Evolutionary conservation across 495 filamentous ascomycete genomes (phyloP).

Genomic region (Trypethelium eluteriae): DNA sequence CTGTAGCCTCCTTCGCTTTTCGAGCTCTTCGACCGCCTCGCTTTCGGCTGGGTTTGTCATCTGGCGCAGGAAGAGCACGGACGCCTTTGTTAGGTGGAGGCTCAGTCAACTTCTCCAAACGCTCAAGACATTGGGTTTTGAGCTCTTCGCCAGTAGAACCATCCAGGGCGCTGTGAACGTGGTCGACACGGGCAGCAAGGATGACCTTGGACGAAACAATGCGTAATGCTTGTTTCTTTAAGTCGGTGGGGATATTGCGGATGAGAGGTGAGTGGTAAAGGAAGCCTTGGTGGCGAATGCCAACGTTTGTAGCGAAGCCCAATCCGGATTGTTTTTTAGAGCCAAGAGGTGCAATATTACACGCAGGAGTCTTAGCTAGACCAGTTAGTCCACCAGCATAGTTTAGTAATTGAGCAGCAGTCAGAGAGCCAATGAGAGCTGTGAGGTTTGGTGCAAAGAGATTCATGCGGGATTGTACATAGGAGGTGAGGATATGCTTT

Average conservation of each 20-base stretch:
- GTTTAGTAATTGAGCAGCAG: slow-evolving; percentile 92
- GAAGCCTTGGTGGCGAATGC: slow-evolving; percentile 86
- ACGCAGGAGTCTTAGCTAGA: slow-evolving; percentile 83
- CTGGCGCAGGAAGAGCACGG: slow-evolving; percentile 83
- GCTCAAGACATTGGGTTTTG: slow-evolving; percentile 70
- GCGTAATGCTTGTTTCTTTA: slow-evolving; percentile 91
- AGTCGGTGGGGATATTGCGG: slow-evolving; percentile 68
- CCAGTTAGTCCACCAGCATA: slow-evolving; percentile 81
- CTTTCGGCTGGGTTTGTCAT: slow-evolving; percentile 91
- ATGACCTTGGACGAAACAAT: slow-evolving; percentile 91
- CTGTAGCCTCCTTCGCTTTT: slow-evolving; percentile 93
- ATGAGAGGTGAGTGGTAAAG: slow-evolving; percentile 87
- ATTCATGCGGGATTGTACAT: slow-evolving; percentile 95
- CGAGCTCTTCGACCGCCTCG: slow-evolving; percentile 84
- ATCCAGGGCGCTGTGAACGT: slow-evolving; percentile 72
- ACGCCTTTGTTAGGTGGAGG: slow-evolving; percentile 85
- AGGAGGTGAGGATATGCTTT: slow-evolving; percentile 80
- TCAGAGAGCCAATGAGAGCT: slow-evolving; percentile 86
- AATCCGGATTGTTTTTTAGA: slow-evolving; percentile 79
- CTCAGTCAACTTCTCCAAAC: slow-evolving; percentile 89
- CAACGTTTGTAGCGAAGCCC: slow-evolving; percentile 89
- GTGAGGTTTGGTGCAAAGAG: slow-evolving; percentile 93
- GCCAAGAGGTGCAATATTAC: slow-evolving; percentile 83
- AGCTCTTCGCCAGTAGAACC: slow-evolving; percentile 81
- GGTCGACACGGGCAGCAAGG: slow-evolving; percentile 80